Base-by-base conservation (phyloP, 129 eudicot species). In the Logfia minima region DNA sequence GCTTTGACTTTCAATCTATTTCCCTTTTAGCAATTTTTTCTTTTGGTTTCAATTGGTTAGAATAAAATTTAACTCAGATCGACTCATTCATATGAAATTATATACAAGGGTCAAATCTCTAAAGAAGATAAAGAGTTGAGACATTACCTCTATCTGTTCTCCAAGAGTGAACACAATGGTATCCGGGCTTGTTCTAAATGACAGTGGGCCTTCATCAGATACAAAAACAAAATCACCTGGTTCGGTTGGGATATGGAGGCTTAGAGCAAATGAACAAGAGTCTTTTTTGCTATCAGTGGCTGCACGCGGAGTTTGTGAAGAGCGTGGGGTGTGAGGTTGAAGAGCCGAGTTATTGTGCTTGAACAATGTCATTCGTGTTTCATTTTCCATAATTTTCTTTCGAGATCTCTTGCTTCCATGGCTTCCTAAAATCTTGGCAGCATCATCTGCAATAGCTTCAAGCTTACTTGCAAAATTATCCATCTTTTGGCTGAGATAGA, bases 101-200 rank as follows among this genome's bases (percentile, higher is more conserved):
- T 37, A 37, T 37, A 43, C 16, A 43, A 43, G 16, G 16, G 52
- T 43, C 43, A 8, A 7, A 6, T 8, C 43, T 21, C 14, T 59
- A 4, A n/a, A 71, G 5, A 51, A 71, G 16, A 24, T 13, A 26
- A 26, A 28, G 2, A 28, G 24, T 37, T 74, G 63, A 22, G 2
- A 10, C 41, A 10, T 75, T 88, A 91, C 97, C 92, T 82, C 84
- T 17, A 88, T 80, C 74, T 83, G 85, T 70, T 83, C 87, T 43
- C 97, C 95, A 39, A 91, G 69, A 13, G 92, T 85, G 72, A 91
- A 85, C 24, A 91, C 77, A 22, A 88, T 85, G 0, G 90, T 87
- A 19, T 83, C 87, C 0, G 87, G 86, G 63, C 85, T 81, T 1
- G 85, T 78, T 70, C 83, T 70, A 41, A 88, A 84, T 2, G 89